phyloP scores from a whole-genome alignment of 257 asterid species.

The Salvia hispanica region DNA sequence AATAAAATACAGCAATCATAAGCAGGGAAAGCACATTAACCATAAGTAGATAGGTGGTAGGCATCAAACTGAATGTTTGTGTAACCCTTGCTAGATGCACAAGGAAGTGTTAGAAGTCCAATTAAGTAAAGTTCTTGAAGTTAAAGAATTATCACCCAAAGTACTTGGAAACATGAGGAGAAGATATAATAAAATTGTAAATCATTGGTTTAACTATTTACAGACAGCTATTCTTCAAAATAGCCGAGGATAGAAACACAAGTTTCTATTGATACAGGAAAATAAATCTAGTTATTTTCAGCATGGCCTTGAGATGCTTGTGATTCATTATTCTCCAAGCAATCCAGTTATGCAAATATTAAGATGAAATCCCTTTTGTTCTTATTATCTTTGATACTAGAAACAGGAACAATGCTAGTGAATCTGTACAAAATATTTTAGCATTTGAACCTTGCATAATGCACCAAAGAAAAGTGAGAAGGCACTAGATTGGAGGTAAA shows the following conservation, averaged over 20 bases:
- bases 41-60: neutral
- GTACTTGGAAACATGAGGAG: neutral
- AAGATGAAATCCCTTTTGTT: neutral
- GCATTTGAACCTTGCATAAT: neutral
- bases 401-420: neutral
- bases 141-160: neutral
- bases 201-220: neutral
- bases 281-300: neutral
- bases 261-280: neutral
- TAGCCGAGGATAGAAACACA: neutral
- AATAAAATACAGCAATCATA: neutral
- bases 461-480: neutral
- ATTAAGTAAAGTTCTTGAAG: neutral
- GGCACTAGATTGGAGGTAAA: neutral
- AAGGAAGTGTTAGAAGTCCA: neutral
- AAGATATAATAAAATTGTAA: neutral
- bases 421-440: neutral
- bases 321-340: neutral
- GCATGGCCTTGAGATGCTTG: slow-evolving; percentile 18
- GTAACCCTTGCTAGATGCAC: neutral
- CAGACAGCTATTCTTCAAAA: neutral
- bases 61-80: neutral
- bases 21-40: neutral
- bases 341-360: neutral
- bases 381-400: neutral